Base-by-base conservation (phyloP, 129 eudicot species). In the Chrysanthemum seticuspe region DNA sequence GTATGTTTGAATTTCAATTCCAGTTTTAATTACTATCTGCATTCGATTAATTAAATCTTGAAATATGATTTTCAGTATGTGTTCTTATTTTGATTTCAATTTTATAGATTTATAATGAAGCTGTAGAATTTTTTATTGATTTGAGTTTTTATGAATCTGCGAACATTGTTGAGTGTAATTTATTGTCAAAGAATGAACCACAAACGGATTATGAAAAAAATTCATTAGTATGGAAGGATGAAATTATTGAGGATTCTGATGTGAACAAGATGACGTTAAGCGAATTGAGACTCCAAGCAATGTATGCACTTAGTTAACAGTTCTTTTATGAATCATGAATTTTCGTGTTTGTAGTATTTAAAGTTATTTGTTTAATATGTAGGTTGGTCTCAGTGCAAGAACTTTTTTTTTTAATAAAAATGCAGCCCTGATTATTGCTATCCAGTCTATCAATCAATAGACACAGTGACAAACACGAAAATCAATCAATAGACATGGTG, bases 261-360 rank as follows among this genome's bases (percentile, higher is more conserved):
- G 91, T 94, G 40, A 81, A 81, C 66, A 60, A 52, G 51, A 83
- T 90, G 89, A 94, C 97, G 40, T 49, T 90, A 8, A 90, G 78
- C 56, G 86, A 94, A 70, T 86, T 94, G 16, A 82, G 96, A 21
- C 85, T 74, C 60, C 89, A 94, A 88, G 99, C 90, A 77, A 90
- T 88, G 97, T 94, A 88, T 73, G 96, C 10, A 1, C 1, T 14
- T 54, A 29, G 7, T 62, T 23, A 29, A 62, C 10, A 50, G 0
- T 15, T 58, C 54, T 48, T 15, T 31, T 48, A 50, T 51, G 11
- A 61, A 68, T 64, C 3, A 6, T 4, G 44, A 61, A 21, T 63
- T 6, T 19, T 6, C 29, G 2, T 13, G 56, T 11, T 10, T 68
- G 4, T 56, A 27, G 3, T 19, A 19, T 1, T 31, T 1, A 44